Conservation (phyloP, 352 stramenopile species). For the Blastocystis sp. region DNA sequence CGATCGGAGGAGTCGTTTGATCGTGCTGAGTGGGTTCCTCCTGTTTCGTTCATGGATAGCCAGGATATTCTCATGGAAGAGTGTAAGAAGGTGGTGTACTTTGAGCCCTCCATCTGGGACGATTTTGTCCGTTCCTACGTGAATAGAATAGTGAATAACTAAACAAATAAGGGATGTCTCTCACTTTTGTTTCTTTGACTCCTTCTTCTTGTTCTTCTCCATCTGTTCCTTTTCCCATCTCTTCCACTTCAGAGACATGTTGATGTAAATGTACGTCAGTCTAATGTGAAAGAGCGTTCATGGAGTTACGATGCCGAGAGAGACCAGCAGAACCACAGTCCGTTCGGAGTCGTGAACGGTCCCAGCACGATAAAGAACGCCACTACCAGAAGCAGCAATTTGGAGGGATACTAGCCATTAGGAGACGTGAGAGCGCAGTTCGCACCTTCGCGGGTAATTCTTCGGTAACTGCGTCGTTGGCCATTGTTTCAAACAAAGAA, state of each 20-base stretch:
- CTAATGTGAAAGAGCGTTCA: not conserved
- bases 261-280: slow-evolving; percentile 46
- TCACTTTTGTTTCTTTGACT: slow-evolving; percentile 54
- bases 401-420: not conserved
- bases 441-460: not conserved
- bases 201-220: slow-evolving; percentile 34
- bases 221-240: slow-evolving; percentile 4
- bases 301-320: not conserved
- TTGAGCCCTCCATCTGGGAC: not conserved
- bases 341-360: slow-evolving; percentile 20
- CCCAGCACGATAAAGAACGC: slow-evolving; percentile 10
- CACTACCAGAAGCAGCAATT: slow-evolving; percentile 30
- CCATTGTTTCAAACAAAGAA: slow-evolving; percentile 5
- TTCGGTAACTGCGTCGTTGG: not conserved
- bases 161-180: not conserved
- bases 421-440: not conserved
- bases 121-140: not conserved
- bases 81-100: slow-evolving; percentile 27
- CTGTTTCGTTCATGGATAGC: not conserved
- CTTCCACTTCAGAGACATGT: not conserved
- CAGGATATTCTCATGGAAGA: slow-evolving; percentile 23
- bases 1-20: slow-evolving; percentile 23
- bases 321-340: slow-evolving; percentile 49
- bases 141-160: slow-evolving; percentile 16
- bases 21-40: not conserved